Evolutionary conservation across 176 grass and related monocot species (phyloP).

Genomic region (Aegilops tauschii): DNA sequence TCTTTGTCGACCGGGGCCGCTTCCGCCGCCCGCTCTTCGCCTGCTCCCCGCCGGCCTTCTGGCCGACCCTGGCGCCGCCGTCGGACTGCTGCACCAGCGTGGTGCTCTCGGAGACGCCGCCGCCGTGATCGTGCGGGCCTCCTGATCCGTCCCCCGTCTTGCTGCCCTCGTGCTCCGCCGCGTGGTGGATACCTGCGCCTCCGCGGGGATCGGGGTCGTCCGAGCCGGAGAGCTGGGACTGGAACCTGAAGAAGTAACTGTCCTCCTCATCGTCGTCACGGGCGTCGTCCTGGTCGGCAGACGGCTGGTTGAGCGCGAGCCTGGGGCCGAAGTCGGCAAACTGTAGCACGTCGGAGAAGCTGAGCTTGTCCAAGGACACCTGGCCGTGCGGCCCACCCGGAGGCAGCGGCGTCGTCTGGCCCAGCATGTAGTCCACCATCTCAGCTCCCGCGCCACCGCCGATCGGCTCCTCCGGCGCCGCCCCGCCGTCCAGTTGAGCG

Average conservation of each 20-base stretch:
- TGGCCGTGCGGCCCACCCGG: conserved; percentile 32
- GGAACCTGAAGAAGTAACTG: conserved; percentile 76
- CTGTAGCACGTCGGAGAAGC: conserved; percentile 84
- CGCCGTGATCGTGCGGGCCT: not conserved
- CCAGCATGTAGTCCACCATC: conserved; percentile 95
- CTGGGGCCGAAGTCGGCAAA: conserved; percentile 91
- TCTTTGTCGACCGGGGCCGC: conserved; percentile 57
- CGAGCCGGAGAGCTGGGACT: conserved; percentile 28
- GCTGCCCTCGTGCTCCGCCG: conserved; percentile 24
- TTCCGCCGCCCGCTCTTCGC: conserved; percentile 75
- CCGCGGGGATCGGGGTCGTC: not conserved
- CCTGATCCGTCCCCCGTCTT: conserved; percentile 32
- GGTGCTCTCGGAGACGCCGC: conserved; percentile 39
- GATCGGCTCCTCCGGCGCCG: conserved; percentile 6
- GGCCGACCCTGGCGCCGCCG: not conserved
- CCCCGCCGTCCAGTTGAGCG: conserved; percentile 29
- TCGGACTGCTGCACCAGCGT: conserved; percentile 41
- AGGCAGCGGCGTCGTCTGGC: conserved; percentile 29
- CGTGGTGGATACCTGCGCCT: not conserved
- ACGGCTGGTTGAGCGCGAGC: conserved; percentile 78
- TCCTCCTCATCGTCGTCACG: conserved; percentile 30
- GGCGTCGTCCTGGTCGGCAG: not conserved
- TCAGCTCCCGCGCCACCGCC: conserved; percentile 26
- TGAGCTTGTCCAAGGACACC: conserved; percentile 71
- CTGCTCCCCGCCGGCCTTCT: conserved; percentile 29